These are phyloP conservation scores for Alternaria gansuensis DNA, from an alignment of 2,329 filamentous ascomycete species.

Conservation along the genomic window DNA sequence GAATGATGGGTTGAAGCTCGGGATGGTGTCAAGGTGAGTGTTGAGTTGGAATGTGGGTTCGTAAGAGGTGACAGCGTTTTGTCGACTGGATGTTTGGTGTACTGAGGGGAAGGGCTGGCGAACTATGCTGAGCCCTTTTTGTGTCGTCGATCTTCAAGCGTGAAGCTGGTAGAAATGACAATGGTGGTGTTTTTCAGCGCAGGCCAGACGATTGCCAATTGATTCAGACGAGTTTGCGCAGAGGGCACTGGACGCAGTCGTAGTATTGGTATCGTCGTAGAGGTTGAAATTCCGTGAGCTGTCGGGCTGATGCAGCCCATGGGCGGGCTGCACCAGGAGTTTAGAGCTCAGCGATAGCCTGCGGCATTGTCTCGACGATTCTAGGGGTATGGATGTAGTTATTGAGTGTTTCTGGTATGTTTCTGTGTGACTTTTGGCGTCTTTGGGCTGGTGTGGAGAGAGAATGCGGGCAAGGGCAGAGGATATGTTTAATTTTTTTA, in stretches of 20 bases:
- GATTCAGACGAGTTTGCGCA: conserved; percentile 45
- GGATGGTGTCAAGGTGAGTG: conserved; percentile 8
- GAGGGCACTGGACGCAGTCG: conserved; percentile 48
- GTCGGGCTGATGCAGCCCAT: conserved; percentile 68
- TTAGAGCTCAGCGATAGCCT: conserved; percentile 75
- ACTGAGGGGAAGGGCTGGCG: conserved; percentile 45
- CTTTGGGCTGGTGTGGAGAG: conserved; percentile 48
- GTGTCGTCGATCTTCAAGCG: conserved; percentile 48
- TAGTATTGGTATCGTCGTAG: conserved; percentile 53
- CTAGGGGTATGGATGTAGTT: conserved; percentile 39
- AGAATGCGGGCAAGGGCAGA: conserved; percentile 40
- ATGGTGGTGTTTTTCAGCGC: conserved; percentile 42
- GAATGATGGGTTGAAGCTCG: background rate
- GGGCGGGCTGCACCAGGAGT: conserved; percentile 49
- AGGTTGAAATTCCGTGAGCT: conserved; percentile 77
- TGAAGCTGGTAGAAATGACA: conserved; percentile 45
- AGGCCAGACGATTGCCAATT: conserved; percentile 48
- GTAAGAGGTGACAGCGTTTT: conserved; percentile 36
- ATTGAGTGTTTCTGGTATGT: conserved; percentile 34
- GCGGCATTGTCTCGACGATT: conserved; percentile 60
- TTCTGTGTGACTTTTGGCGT: conserved; percentile 55
- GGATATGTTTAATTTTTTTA: conserved; percentile 38
- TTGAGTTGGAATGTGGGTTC: conserved; percentile 10
- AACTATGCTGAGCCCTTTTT: conserved; percentile 49
- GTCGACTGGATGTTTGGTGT: conserved; percentile 43